Evolutionary conservation across 257 asterid genomes (phyloP), one percentile per base, ranked within the genome.

Genomic region (Buddleja alternifolia): DNA sequence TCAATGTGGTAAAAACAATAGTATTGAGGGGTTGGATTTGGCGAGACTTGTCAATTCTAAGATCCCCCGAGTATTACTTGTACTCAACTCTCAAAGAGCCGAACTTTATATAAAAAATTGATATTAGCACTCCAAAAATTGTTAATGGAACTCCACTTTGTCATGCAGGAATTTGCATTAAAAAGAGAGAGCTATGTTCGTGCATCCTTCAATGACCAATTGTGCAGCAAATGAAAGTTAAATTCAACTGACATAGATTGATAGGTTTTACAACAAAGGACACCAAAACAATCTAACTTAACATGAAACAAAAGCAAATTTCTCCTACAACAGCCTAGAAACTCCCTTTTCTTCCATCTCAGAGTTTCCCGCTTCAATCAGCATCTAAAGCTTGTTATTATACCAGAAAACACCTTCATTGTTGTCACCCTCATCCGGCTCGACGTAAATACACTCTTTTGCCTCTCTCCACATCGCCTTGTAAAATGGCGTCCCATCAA

Each of bases 381-480:
- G 58, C 54, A 46, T 9, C 80, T 76, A 89, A 48, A 90, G 84
- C 90, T 88, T 85, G 73, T 90, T 88, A 17, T 84, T 85, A 74
- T 86, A 88, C 97, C 97, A 88, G 71, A 78, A 88, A 39, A 90
- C 88, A 2, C 97, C 97, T 73, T 84, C 84, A 36, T 63, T 67
- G 81, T 85, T 75, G 20, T 57, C 85, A 25, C 77, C 88, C 67
- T 82, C 93, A 61, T 88, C 93, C 3, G 80, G 66, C 81, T 86
- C 95, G 0, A 90, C 96, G 46, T 86, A 90, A 10, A 90, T 61
- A 47, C 97, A 90, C 59, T 90, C 97, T 72, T 76, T 90, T 2
- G 80, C 93, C 54, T 90, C 97, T 67, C 97, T 80, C 66, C 72
- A 90, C 86, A 84, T 80, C 36, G 97, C 90, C 84, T 82, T 78